A percentile compares a stretch with the other conserved stretches of the same genome.
Evolutionary conservation across 306 rosid genomes (phyloP).

Genomic region (Carpinus fangiana): DNA sequence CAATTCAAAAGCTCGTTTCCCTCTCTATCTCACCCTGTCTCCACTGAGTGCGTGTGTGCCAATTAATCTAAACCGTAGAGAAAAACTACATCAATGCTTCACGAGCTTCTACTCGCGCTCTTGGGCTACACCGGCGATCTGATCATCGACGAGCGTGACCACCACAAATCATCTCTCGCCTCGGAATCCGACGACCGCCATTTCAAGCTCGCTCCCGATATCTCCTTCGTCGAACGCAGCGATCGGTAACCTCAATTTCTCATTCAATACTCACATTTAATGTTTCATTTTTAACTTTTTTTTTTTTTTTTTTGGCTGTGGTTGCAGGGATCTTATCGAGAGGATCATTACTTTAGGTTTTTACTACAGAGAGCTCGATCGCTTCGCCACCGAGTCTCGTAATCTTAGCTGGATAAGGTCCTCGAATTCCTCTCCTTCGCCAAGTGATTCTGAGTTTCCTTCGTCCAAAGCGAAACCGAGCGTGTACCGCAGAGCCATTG

Average conservation of each 20-base stretch:
- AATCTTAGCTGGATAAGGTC: conserved; percentile 92
- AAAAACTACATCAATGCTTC: conserved; percentile 50
- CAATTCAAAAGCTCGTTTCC: background rate
- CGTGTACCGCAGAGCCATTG: conserved; percentile 84
- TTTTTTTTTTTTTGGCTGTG: background rate
- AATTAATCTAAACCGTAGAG: background rate
- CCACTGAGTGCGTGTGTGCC: background rate
- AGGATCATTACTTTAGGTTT: conserved; percentile 81
- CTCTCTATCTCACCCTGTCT: background rate
- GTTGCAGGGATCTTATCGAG: conserved; percentile 82
- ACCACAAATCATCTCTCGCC: conserved; percentile 38
- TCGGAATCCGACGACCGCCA: conserved; percentile 68
- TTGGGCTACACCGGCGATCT: conserved; percentile 96
- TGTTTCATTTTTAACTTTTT: background rate
- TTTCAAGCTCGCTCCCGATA: conserved; percentile 82
- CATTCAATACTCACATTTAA: background rate
- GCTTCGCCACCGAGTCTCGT: conserved; percentile 74
- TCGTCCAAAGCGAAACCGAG: conserved; percentile 49
- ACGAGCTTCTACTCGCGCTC: conserved; percentile 84
- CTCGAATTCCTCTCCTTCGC: conserved; percentile 38
- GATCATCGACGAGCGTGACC: conserved; percentile 73
- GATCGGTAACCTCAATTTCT: conserved; percentile 54
- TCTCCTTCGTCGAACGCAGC: conserved; percentile 82
- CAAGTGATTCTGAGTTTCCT: conserved; percentile 29
- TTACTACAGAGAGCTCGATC: conserved; percentile 86